phyloP scores from a whole-genome alignment of 148 eudicot species.

The Rhododendron kiyosumense region DNA sequence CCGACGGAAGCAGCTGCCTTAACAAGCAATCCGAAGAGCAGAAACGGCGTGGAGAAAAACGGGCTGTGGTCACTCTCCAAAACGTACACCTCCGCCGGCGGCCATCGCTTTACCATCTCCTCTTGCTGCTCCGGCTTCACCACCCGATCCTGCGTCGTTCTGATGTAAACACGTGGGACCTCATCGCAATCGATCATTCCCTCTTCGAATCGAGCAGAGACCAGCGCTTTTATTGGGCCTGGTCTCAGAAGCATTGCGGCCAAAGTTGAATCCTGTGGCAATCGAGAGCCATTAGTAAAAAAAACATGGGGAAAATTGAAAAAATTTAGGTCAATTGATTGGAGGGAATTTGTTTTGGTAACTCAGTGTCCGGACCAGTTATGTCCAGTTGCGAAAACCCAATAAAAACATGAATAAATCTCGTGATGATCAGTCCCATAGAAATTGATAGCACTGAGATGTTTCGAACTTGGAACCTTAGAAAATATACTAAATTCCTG shows the following conservation, averaged over 20 bases:
- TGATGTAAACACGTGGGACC: constrained; percentile 58
- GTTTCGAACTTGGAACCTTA: too few relatives aligned
- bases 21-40: constrained; percentile 50
- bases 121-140: constrained; percentile 66
- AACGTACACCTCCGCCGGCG: constrained; percentile 49
- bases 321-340: neutral
- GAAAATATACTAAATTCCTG: neutral
- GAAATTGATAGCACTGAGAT: too few relatives aligned
- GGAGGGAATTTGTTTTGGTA: neutral
- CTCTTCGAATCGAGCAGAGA: constrained; percentile 29
- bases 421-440: neutral
- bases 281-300: neutral
- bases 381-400: too few relatives aligned
- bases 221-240: constrained; percentile 51
- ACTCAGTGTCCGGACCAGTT: neutral
- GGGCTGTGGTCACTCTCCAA: constrained; percentile 81
- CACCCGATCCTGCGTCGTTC: constrained; percentile 50
- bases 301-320: neutral
- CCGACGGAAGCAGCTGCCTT: constrained; percentile 39
- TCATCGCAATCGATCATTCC: constrained; percentile 18
- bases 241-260: constrained; percentile 68
- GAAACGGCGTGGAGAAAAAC: constrained; percentile 58
- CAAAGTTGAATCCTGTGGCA: constrained; percentile 46
- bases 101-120: constrained; percentile 65
- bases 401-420: too few relatives aligned